Percentiles rank a stretch among this genome's conserved stretches.
phyloP scores from a whole-genome alignment of 306 rosid genomes.

The Vigna reflexopilosa region DNA sequence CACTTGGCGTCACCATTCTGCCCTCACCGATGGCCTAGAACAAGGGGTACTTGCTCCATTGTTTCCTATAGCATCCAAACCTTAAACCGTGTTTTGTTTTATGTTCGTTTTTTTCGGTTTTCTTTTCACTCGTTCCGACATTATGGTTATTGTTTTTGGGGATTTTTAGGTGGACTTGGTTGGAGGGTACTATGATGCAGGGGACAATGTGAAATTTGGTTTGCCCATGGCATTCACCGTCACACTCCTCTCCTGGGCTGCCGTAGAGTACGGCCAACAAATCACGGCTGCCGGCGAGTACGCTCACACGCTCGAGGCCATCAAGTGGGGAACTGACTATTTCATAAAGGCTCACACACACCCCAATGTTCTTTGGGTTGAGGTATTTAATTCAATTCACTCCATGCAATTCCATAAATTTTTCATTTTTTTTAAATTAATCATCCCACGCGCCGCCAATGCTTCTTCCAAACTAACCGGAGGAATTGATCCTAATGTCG shows the following conservation, averaged over 20 bases:
- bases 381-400: constrained; percentile 50
- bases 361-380: constrained; percentile 76
- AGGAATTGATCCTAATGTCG: constrained; percentile 13
- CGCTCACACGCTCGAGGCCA: constrained; percentile 73
- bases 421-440: too few relatives aligned
- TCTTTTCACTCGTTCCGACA: background rate
- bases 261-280: constrained; percentile 62
- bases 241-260: constrained; percentile 86
- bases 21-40: constrained; percentile 79
- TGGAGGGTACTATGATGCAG: constrained; percentile 94
- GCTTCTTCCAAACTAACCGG: background rate
- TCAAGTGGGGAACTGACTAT: constrained; percentile 96
- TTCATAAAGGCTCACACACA: constrained; percentile 85
- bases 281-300: constrained; percentile 66
- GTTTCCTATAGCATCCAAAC: background rate
- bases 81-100: background rate
- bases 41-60: constrained; percentile 61
- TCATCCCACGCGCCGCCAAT: constrained; percentile 38
- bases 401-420: background rate
- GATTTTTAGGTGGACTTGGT: constrained; percentile 78
- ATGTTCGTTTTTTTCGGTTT: background rate
- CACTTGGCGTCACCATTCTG: constrained; percentile 88
- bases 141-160: background rate
- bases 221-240: constrained; percentile 89
- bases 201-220: constrained; percentile 88